Evolutionary conservation across 1,139 yeast species (phyloP), one percentile per base, ranked within the genome.

Genomic region (Yamadazyma sp.): DNA sequence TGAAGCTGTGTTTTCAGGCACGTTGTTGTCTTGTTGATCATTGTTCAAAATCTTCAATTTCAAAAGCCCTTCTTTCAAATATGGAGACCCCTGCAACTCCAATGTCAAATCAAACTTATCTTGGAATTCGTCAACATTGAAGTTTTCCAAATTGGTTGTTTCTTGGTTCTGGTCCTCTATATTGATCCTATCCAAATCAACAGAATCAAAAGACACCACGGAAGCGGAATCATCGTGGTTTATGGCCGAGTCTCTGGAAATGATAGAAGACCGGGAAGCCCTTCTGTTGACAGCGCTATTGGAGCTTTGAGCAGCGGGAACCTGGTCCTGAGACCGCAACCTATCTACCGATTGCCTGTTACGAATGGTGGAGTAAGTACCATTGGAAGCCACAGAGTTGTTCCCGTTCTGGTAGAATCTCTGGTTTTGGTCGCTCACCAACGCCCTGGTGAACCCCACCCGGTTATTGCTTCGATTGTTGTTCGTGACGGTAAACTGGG

Each of bases 1-100:
- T n/a, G 62, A 50, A 4, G 49, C 35, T 8, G 49, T 35, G 15
- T 44, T 49, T 17, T 48, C 56, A 18, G 55, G 49, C 9, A 54
- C 40, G 14, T 54, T 54, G 17, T 59, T 57, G 44, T 72, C 74
- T 29, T 61, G 64, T 49, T 61, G 60, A 54, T 66, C 76, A 47
- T 69, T 67, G 47, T 75, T 61, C 38, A 69, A 55, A 14, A 73
- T 64, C 48, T 71, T 75, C 53, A 74, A 69, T 49, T 78, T 73
- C 46, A 84, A 66, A 34, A 85, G 59, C 0, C 95, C 94, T 62
- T 86, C 94, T 55, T 85, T 83, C 43, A 83, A 75, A 77, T 87
- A 85, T 1, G 94, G 94, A 2, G 91, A 79, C 0, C 92, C 94
- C 39, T 75, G 73, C 33, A 81, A 67, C 48, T 81, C 87, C 46